A percentile compares a stretch with the other conserved stretches of the same genome.
Evolutionary conservation across 371 early-diverging fungal species (phyloP).

Genomic region (Syncephalis fuscata): DNA sequence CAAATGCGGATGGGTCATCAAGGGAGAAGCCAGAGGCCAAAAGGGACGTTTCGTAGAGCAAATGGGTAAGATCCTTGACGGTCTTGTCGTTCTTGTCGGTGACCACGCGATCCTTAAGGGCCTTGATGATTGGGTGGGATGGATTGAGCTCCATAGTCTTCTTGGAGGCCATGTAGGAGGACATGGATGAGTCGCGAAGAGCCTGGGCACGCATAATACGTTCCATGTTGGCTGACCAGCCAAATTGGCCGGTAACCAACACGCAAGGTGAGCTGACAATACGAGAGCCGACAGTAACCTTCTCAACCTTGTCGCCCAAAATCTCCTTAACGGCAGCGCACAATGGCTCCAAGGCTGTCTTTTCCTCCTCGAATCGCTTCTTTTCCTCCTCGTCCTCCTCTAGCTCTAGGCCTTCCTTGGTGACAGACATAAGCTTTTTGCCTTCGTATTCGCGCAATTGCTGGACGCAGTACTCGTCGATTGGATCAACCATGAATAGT

Average conservation of each 20-base stretch:
- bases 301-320: conserved; percentile 96
- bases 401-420: conserved; percentile 97
- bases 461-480: conserved; percentile 93
- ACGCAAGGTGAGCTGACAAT: conserved; percentile 93
- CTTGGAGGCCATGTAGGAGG: conserved; percentile 95
- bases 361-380: conserved; percentile 71
- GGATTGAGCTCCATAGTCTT: conserved; percentile 98
- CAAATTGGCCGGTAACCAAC: conserved; percentile 94
- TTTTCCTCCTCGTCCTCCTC: conserved; percentile 95
- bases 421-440: conserved; percentile 94
- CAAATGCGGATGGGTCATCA: conserved; percentile 86
- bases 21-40: conserved; percentile 94
- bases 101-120: conserved; percentile 75
- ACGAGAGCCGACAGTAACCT: conserved; percentile 91
- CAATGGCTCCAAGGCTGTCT: conserved; percentile 62
- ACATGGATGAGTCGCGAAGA: conserved; percentile 90
- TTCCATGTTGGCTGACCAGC: conserved; percentile 99
- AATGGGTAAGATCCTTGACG: conserved; percentile 85
- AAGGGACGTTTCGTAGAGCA: conserved; percentile 89
- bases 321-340: conserved; percentile 75
- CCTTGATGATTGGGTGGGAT: conserved; percentile 79
- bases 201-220: conserved; percentile 99
- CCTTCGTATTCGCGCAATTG: conserved; percentile 98
- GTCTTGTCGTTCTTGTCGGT: conserved; percentile 93
- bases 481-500: conserved; percentile 89